A percentile compares a stretch with the other conserved stretches of the same genome.
These are phyloP conservation scores for Pilobolus umbonatus DNA, from an alignment of 192 early-diverging fungal genomes.

Conservation along the genomic window DNA sequence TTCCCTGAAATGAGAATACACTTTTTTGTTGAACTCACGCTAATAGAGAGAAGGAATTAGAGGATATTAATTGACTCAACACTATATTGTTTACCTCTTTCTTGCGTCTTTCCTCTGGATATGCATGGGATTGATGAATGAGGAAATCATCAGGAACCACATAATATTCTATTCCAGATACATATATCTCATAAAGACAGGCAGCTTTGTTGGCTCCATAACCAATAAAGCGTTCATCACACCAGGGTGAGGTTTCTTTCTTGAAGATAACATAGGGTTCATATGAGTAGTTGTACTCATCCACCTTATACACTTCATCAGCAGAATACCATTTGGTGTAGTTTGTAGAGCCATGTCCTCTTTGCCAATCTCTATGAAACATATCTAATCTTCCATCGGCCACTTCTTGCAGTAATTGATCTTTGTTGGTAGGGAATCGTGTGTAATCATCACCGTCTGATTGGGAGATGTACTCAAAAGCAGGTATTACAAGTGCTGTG, in stretches of 20 bases:
- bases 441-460: conserved; percentile 41
- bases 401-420: conserved; percentile 31
- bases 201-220: conserved; percentile 54
- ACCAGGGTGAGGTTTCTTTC: conserved; percentile 43
- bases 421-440: conserved; percentile 43
- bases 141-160: conserved; percentile 46
- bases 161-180: conserved; percentile 43
- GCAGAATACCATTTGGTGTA: conserved; percentile 42
- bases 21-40: conserved; percentile 43
- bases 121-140: conserved; percentile 47
- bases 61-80: neutral
- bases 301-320: conserved; percentile 44
- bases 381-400: conserved; percentile 41
- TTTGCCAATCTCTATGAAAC: conserved; percentile 45
- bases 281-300: conserved; percentile 44
- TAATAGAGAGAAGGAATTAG: conserved; percentile 14
- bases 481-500: conserved; percentile 49
- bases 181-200: conserved; percentile 47
- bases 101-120: conserved; percentile 39
- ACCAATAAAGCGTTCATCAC: conserved; percentile 49
- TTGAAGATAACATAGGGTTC: conserved; percentile 51
- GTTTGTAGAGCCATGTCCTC: conserved; percentile 49
- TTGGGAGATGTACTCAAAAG: conserved; percentile 48
- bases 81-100: conserved; percentile 35
- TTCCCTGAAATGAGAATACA: conserved; percentile 47